Evolutionary conservation across 2,329 filamentous ascomycete species (phyloP), one percentile per base, ranked within the genome.

Genomic region (Orbilia oligospora): DNA sequence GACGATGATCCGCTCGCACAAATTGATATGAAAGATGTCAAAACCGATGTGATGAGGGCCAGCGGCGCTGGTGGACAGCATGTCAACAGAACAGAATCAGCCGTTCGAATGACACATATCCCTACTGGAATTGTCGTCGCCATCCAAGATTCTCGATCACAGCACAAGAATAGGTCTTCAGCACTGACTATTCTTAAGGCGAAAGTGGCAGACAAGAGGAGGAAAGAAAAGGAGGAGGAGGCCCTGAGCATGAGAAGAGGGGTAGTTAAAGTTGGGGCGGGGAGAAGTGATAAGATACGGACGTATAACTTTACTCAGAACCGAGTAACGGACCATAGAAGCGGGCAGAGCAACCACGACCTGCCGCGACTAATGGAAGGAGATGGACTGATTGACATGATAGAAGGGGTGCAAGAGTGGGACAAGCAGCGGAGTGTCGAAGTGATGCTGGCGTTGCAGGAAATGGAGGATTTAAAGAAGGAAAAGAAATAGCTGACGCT

Each of bases 31-130:
- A 88, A 90, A 78, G 95, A 99, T 76, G 93, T 99, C 24, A 88
- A 88, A 65, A 87, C 90, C 20, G 96, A 99, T 83, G 93, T 94
- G 78, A 97, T 98, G 94, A 89, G 94, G 16, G 94, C 96, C 0
- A 88, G 93, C 55, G 96, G 96, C 76, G 95, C 96, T 0, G 96
- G 96, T 36, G 96, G 96, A 0, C 96, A 99, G 86, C 96, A 99
- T 85, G 96, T 99, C 83, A 99, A 99, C 86, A 97, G 95, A 84
- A 99, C 96, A 0, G 96, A 99, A 86, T 97, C 93, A 33, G 96
- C 96, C 2, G 93, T 99, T 79, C 91, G 96, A 9, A 87, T 99
- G 82, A 98, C 94, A 1, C 96, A 99, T 86, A 85, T 92, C 5
- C 96, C 96, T 1, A 97, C 94, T 0, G 92, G 92, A 53, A 96